Evolutionary conservation across 352 stramenopile species (phyloP), one percentile per base, ranked within the genome.

Genomic region (Pythium guiyangense): DNA sequence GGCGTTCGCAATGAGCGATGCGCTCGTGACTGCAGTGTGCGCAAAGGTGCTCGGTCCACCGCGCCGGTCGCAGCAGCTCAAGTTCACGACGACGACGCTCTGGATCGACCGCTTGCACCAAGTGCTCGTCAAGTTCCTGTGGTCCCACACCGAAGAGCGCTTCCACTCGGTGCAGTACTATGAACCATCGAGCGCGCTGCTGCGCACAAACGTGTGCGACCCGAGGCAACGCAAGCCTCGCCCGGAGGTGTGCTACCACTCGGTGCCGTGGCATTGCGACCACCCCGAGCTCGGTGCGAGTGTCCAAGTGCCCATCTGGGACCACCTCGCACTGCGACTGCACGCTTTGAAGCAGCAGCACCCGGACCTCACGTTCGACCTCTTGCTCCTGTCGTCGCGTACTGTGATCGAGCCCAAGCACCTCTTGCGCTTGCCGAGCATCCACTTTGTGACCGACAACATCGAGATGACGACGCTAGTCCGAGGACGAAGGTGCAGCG

Each of bases 71-170:
- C 20, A 29, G 0, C 14, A 59, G 22, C 49, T 57, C 17, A 37
- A 52, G 20, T 73, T 66, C 46, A 64, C 56, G 25, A 72, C 68
- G 2, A 60, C 64, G 15, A 68, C 70, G 26, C 63, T 60, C 6
- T 77, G 71, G 71, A 55, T 80, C 45, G 71, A 80, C 15, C 66
- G 69, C 0, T n/a, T 80, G 4, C 61, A 80, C 43, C 71, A 77
- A 15, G 67, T 62, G 26, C 6, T 76, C 9, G 22, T 64, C 31
- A 51, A 55, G 18, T 52, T 46, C 8, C 45, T 57, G 14, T 26
- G 22, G n/a, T 62, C 65, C 39, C 69, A 60, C 14, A 39, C 34
- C 34, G 34, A 39, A 1, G 9, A 39, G 34, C 34, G 34, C 9
- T 39, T 39, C 34, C 34, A 39, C 34, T 39, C 34, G 34, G 34